A percentile compares a stretch with the other conserved stretches of the same genome.
Conservation (phyloP, 176 grass and related monocot species). For the Oryza coarctata region DNA sequence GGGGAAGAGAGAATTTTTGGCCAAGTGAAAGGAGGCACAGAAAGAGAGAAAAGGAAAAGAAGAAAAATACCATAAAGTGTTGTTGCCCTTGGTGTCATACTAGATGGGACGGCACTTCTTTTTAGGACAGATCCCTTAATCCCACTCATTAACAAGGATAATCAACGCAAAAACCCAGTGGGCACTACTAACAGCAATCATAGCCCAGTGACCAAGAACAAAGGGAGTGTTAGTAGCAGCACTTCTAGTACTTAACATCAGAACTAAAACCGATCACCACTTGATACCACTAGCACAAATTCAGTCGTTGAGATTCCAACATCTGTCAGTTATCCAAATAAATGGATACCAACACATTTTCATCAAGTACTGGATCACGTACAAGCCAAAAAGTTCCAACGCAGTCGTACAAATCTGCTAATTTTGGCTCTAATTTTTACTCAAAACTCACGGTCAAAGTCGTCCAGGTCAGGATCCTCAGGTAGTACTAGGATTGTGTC, state of each 20-base stretch:
- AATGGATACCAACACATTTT: neutral
- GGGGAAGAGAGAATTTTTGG: neutral
- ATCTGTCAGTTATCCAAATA: neutral
- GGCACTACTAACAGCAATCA: constrained; percentile 24
- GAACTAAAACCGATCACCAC: neutral
- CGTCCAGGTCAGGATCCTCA: neutral
- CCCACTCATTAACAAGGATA: constrained; percentile 10
- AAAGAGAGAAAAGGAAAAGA: neutral
- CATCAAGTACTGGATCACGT: neutral
- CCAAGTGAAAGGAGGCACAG: neutral
- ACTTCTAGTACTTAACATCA: neutral
- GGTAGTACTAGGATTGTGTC: neutral
- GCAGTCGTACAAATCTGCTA: neutral
- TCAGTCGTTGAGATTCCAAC: constrained; percentile 27
- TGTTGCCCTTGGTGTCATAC: constrained; percentile 22
- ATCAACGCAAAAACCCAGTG: constrained; percentile 5
- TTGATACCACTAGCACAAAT: neutral
- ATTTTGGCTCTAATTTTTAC: neutral
- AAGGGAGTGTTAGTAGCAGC: neutral
- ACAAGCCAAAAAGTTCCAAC: neutral
- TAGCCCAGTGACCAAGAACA: neutral
- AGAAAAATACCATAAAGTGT: neutral
- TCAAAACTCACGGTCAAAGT: neutral
- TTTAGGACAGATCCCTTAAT: constrained; percentile 40
- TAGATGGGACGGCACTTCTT: constrained; percentile 38